These are phyloP conservation scores for Bothia castanella DNA, from an alignment of 1,284 basidiomycete genomes.

Conservation along the genomic window DNA sequence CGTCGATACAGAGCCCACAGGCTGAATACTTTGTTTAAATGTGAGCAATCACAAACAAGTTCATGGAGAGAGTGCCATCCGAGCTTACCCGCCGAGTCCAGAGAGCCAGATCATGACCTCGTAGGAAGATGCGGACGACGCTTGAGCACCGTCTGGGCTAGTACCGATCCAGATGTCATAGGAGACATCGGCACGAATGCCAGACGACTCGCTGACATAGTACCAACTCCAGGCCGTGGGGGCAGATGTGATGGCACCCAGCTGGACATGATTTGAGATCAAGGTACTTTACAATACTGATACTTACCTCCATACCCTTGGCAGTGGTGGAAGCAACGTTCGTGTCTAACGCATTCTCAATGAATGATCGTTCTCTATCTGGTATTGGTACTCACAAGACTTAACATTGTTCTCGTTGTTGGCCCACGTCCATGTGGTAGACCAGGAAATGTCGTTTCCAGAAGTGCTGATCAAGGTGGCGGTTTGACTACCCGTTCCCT, in stretches of 20 bases:
- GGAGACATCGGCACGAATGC: slow-evolving; percentile 54
- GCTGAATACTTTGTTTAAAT: slow-evolving; percentile 37
- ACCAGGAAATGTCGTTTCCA: slow-evolving; percentile 47
- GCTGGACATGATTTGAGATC: slow-evolving; percentile 25
- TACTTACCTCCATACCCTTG: slow-evolving; percentile 18
- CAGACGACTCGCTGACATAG: slow-evolving; percentile 43
- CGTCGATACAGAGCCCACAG: slow-evolving; percentile 49
- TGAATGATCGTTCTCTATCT: not conserved
- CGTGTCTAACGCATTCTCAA: slow-evolving; percentile 13
- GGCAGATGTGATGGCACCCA: slow-evolving; percentile 40
- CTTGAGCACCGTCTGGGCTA: slow-evolving; percentile 42
- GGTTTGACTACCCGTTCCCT: slow-evolving; percentile 47
- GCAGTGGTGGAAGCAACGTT: slow-evolving; percentile 21
- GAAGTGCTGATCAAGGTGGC: slow-evolving; percentile 45
- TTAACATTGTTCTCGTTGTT: slow-evolving; percentile 52
- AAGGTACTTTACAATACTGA: no score
- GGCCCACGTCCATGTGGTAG: slow-evolving; percentile 54
- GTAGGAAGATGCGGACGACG: slow-evolving; percentile 47
- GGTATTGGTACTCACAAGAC: slow-evolving; percentile 34
- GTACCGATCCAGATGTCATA: slow-evolving; percentile 57
- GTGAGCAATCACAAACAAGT: not conserved
- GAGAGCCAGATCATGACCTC: slow-evolving; percentile 67
- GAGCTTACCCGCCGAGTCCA: slow-evolving; percentile 49
- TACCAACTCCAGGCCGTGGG: slow-evolving; percentile 52
- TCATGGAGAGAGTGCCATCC: not conserved